Evolutionary conservation across 768 basidiomycete species (phyloP), one percentile per base, ranked within the genome.

Genomic region (Xerocomellus dryophilus): DNA sequence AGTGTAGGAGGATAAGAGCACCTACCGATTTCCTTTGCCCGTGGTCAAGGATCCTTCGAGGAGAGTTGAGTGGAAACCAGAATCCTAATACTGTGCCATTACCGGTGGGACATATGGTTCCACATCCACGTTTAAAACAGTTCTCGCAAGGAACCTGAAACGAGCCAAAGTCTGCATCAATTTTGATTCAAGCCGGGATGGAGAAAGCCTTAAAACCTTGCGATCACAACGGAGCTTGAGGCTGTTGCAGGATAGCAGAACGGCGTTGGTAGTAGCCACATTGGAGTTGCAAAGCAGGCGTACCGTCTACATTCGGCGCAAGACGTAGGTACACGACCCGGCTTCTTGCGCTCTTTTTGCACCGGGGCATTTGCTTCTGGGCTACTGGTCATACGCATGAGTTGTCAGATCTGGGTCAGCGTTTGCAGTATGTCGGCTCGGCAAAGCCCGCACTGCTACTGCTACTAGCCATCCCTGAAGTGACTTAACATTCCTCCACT

Each of bases 31-130:
- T n/a, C 81, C 81, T 63, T 80, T 85, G 20, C 82, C 85, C 21
- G 79, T 76, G 5, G 78, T 77, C 56, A 82, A 71, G 9, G 77
- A 77, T 18, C 81, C 83, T 85, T 50, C 14, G 34, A 12, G 27
- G 7, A 17, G 7, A 41, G 43, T 40, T 49, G 18, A 61, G 53
- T 35, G 35, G 29, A 9, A 39, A 47, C 34, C 14, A 35, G 27
- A n/a, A 47, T 50, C 58, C 42, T 36, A 46, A n/a, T 38, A n/a
- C 32, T 10, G n/a, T 25, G 23, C 35, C 20, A 25, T 57, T 59
- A 85, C 88, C 88, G 51, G 85, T 81, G n/a, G 88, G 88, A 70
- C 88, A 91, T 52, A 90, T 85, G 17, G 81, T 74, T 21, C 81
- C 82, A 62, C 87, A 90, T 32, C 88, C 88, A 62, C 88, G 76